Evolutionary conservation across 768 basidiomycete genomes (phyloP).

Genomic region (Pisolithus tinctorius): DNA sequence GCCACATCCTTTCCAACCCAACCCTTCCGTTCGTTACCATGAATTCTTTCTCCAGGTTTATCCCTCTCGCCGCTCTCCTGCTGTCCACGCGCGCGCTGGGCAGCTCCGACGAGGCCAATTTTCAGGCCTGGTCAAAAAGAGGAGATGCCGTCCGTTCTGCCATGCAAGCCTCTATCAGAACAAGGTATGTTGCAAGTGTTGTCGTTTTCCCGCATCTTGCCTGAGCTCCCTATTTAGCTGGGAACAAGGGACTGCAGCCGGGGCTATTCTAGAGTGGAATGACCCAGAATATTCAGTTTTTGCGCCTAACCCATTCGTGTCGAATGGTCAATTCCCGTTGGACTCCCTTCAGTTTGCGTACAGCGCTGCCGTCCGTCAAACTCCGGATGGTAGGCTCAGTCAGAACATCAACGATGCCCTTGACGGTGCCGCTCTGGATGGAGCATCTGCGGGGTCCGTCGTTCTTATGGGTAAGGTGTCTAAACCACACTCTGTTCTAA

Average conservation of each 20-base stretch:
- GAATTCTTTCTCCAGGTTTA: background rate
- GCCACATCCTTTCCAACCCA: background rate
- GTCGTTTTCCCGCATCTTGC: background rate
- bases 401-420: slow-evolving; percentile 19
- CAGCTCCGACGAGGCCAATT: background rate
- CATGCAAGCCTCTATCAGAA: slow-evolving; percentile 21
- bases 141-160: slow-evolving; percentile 10
- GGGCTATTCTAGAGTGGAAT: slow-evolving; percentile 17
- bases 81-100: background rate
- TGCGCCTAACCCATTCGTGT: slow-evolving; percentile 12
- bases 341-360: slow-evolving; percentile 19
- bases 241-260: slow-evolving; percentile 26
- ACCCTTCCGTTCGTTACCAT: background rate
- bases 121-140: background rate
- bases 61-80: background rate
- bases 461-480: slow-evolving; percentile 16
- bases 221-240: slow-evolving; percentile 12
- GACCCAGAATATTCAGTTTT: slow-evolving; percentile 23
- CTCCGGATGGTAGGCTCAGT: slow-evolving; percentile 21
- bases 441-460: slow-evolving; percentile 20
- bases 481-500: background rate
- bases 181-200: slow-evolving; percentile 11
- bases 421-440: slow-evolving; percentile 24
- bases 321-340: slow-evolving; percentile 11
- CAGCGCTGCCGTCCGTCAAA: slow-evolving; percentile 22